Evolutionary conservation across 306 rosid species (phyloP).

Genomic region (Casuarina cunninghamiana): DNA sequence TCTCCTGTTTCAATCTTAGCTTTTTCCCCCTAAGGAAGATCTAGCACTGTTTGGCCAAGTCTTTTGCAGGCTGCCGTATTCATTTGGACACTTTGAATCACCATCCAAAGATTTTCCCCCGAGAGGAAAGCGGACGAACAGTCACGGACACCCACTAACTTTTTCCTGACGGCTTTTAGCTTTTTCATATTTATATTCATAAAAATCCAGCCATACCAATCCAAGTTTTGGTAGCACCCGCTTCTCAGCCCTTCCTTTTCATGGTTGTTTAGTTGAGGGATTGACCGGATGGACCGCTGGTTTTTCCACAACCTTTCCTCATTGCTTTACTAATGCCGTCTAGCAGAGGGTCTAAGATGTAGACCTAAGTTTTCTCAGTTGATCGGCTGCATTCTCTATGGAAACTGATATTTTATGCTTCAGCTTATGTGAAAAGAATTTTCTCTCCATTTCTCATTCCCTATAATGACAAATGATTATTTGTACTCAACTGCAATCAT

Average conservation of each 20-base stretch:
- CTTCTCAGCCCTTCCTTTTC: neutral
- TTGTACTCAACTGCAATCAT: too few relatives aligned
- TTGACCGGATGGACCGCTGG: constrained; percentile 15
- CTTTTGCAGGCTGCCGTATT: neutral
- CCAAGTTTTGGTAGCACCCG: neutral
- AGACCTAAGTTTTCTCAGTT: too few relatives aligned
- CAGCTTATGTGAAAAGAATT: too few relatives aligned
- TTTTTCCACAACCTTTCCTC: constrained; percentile 25
- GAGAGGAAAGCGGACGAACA: neutral
- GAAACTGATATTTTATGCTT: too few relatives aligned
- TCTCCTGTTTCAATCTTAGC: too few relatives aligned
- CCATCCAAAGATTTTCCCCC: neutral
- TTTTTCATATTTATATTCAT: constrained; percentile 9
- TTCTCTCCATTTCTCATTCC: too few relatives aligned
- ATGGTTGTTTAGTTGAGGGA: neutral
- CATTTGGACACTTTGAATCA: neutral
- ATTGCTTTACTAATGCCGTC: neutral
- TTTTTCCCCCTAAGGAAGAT: too few relatives aligned
- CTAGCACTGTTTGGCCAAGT: too few relatives aligned
- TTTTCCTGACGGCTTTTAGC: neutral
- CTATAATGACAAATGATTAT: too few relatives aligned
- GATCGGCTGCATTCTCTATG: too few relatives aligned
- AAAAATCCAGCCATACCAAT: constrained; percentile 15
- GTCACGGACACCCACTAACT: constrained; percentile 6
- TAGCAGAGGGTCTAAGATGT: too few relatives aligned